Base-by-base conservation (phyloP, 2,329 filamentous ascomycete genomes). In the Tolypocladium sp. region DNA sequence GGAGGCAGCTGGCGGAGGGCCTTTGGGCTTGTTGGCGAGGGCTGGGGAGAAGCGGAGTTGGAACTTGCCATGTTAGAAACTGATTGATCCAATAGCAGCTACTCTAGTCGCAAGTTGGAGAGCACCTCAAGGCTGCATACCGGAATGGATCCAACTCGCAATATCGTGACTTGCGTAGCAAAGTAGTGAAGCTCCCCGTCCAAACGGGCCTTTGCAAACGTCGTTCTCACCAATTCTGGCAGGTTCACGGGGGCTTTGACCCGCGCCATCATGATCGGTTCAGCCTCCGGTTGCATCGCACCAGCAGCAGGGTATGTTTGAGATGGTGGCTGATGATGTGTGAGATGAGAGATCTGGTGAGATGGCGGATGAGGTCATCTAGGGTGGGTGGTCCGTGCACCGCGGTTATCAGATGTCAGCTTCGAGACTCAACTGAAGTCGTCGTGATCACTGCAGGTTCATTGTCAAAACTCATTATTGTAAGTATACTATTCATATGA, bases 1-100 rank as follows among this genome's bases (percentile, higher is more conserved):
- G 46, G 57, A 65, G 52, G 67, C 71, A 9, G 69, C 66, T 17
- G 65, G 58, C 2, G 79, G 65, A 77, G 71, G 68, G 3, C 66
- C 74, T 65, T 79, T 83, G 5, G 88, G 87, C 67, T 91, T 91
- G 66, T 82, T 83, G 55, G 85, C 85, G 5, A 91, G 78, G 0
- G 86, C 74, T 0, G 87, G 87, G 10, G 87, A 88, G 76, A 84
- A 91, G 57, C 88, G 86, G 2, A 91, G 75, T 73, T 91, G 88
- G 68, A 90, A 89, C 87, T 90, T 62, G 5, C 6, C 9, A 4
- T 38, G 44, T 57, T 9, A 53, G 42, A 22, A 10, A 56, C 27
- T n/a, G n/a, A n/a, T n/a, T 58, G 25, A 41, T 42, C 44, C 51
- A 51, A 30, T 17, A 6, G 10, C 10, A 22, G 41, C n/a, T 12